phyloP scores from a whole-genome alignment of 2,329 filamentous ascomycete genomes.

The Claviceps purpurea region DNA sequence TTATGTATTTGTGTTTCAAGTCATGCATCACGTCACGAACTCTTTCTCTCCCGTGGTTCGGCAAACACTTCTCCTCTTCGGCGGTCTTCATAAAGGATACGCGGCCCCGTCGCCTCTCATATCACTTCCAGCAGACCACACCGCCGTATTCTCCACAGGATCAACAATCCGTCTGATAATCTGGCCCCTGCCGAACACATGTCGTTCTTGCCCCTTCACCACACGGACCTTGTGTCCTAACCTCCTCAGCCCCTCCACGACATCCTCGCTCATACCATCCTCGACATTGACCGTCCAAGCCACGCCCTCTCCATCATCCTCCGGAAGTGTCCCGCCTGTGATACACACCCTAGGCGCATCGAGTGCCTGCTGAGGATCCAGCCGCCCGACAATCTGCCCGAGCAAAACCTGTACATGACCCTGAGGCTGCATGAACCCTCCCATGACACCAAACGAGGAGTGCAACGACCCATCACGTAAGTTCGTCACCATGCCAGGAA shows the following conservation, averaged over 20 bases:
- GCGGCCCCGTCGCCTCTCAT: slow-evolving; percentile 67
- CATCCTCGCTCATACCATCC: slow-evolving; percentile 61
- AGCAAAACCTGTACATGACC: slow-evolving; percentile 88
- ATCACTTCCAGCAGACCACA: slow-evolving; percentile 88
- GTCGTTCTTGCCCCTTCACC: slow-evolving; percentile 49
- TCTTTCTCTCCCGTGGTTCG: neutral
- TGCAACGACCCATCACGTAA: slow-evolving; percentile 59
- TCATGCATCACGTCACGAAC: no score
- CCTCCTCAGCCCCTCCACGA: slow-evolving; percentile 50
- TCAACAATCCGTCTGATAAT: slow-evolving; percentile 70
- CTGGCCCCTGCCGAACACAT: slow-evolving; percentile 75
- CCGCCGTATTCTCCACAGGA: slow-evolving; percentile 46
- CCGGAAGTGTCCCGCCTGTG: slow-evolving; percentile 46
- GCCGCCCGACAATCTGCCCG: slow-evolving; percentile 71
- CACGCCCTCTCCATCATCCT: slow-evolving; percentile 36
- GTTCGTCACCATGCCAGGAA: slow-evolving; percentile 81
- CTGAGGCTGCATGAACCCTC: slow-evolving; percentile 96
- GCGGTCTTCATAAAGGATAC: slow-evolving; percentile 29
- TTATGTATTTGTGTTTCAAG: no score
- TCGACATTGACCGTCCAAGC: slow-evolving; percentile 64
- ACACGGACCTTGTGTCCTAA: slow-evolving; percentile 65
- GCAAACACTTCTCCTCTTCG: neutral
- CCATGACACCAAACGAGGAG: slow-evolving; percentile 91
- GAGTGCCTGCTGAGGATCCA: slow-evolving; percentile 75
- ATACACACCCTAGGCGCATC: slow-evolving; percentile 90